Evolutionary conservation across 2,329 filamentous ascomycete genomes (phyloP), one percentile per base, ranked within the genome.

Genomic region (Penicillium sp.): DNA sequence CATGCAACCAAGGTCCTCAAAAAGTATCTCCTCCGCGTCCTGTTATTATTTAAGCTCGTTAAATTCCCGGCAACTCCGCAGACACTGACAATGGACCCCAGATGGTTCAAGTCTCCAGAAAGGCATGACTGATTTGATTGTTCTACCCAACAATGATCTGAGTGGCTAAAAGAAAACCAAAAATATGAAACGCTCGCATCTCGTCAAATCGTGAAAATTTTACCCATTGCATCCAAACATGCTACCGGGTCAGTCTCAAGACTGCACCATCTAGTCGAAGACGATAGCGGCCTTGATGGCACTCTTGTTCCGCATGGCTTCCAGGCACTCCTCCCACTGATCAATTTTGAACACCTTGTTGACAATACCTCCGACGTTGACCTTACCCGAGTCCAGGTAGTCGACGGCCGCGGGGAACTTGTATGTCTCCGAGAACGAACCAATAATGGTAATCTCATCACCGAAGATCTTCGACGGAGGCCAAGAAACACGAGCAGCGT

Each of bases 271-370:
- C 68, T 83, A 86, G 63, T 90, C 87, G 69, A 90, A 91, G 51
- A 87, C 84, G 74, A 92, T 90, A 16, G 87, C 87, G 55, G 88
- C 88, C 81, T 92, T 92, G 73, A 92, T 90, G 61, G 88, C 88
- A 56, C 80, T 85, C 82, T 91, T 90, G 78, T 89, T 87, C 70
- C 83, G 85, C 81, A 92, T 90, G 59, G 85, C 83, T 74, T 90
- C 85, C 66, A 92, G 78, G 63, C 87, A 89, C 73, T 90, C 86
- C 49, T 80, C 85, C 83, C 87, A 91, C 73, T 91, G 83, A 71
- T 92, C 88, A n/a, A 91, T 80, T 77, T 83, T 87, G 79, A 87
- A 92, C 6, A 82, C 85, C 80, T 90, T 90, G 78, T 90, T 90
- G 65, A 90, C 88, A 57, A 92, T 90, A 4, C 89, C 88, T 55